Evolutionary conservation across 2,329 filamentous ascomycete species (phyloP), one percentile per base, ranked within the genome.

Genomic region (Periglandula ipomoeae): DNA sequence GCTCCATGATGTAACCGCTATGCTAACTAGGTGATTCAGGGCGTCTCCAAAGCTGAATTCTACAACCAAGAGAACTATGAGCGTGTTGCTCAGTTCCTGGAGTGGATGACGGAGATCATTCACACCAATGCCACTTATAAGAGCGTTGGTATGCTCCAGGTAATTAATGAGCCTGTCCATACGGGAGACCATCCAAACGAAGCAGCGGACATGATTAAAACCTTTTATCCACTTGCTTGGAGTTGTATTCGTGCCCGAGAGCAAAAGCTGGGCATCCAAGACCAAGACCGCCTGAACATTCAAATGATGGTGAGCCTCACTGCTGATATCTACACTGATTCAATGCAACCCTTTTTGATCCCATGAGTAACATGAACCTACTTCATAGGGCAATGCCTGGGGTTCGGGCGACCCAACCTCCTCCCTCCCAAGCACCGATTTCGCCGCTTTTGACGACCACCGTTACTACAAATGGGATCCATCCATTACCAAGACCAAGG

Each of bases 141-240:
- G 47, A 79, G 74, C 40, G 78, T 81, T 23, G 78, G 78, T 49
- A 81, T 79, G 72, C 59, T 82, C 34, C 71, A 77, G 57, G 61
- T 82, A 11, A 65, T 81, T 47, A 82, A 82, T 56, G 79, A 82
- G 58, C 78, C 79, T 3, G 59, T 73, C 11, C 68, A 69, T 44
- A 52, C 53, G 37, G 60, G 68, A 44, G 55, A 61, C 10, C 56
- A 51, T 44, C 50, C 42, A 22, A 45, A 44, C n/a, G 42, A 58
- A 34, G 56, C 57, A 11, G 54, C 54, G 5, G 58, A 61, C 5
- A 58, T 61, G 56, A 56, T 60, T 13, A 46, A 54, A 27, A 58
- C 41, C 10, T 61, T 58, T 15, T 61, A 61, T 7, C 59, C 59
- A 0, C 45, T 45, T 3, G 59, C 58, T 13, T 61, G 55, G 8